These are phyloP conservation scores for Calycina herbarum DNA, from an alignment of 2,329 filamentous ascomycete species.

Conservation along the genomic window DNA sequence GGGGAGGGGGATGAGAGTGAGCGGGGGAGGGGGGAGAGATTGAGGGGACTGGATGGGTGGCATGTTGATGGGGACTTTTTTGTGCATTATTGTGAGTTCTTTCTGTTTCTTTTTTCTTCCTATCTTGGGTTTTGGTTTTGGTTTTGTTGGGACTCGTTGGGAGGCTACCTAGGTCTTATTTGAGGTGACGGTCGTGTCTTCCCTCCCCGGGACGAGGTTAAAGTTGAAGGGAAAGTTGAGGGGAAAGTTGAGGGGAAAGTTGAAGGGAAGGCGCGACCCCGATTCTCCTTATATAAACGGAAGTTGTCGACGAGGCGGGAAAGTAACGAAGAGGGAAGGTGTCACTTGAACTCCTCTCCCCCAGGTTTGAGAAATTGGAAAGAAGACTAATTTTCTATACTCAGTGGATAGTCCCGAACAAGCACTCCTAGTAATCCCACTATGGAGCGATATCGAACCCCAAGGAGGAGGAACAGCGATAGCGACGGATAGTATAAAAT, in stretches of 20 bases:
- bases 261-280: too few relatives aligned
- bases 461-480: slow-evolving; percentile 65
- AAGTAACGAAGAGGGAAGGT: too few relatives aligned
- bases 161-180: too few relatives aligned
- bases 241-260: too few relatives aligned
- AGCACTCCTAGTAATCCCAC: slow-evolving; percentile 64
- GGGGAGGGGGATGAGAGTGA: slow-evolving; percentile 28
- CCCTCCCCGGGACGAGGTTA: too few relatives aligned
- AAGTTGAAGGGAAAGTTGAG: too few relatives aligned
- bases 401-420: slow-evolving; percentile 67
- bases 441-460: slow-evolving; percentile 63
- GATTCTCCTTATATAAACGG: too few relatives aligned
- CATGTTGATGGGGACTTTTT: slow-evolving; percentile 75
- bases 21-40: slow-evolving; percentile 52
- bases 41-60: slow-evolving; percentile 55
- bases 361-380: too few relatives aligned
- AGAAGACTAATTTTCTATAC: not conserved
- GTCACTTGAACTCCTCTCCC: not conserved
- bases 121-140: not conserved
- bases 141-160: not conserved
- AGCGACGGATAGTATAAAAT: slow-evolving; percentile 58
- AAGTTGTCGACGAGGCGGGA: too few relatives aligned
- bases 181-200: not conserved
- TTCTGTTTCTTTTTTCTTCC: not conserved
- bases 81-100: slow-evolving; percentile 55